A percentile compares a stretch with the other conserved stretches of the same genome.
These are phyloP conservation scores for Pseudogymnoascus sp. DNA, from an alignment of 2,329 filamentous ascomycete species.

Conservation along the genomic window DNA sequence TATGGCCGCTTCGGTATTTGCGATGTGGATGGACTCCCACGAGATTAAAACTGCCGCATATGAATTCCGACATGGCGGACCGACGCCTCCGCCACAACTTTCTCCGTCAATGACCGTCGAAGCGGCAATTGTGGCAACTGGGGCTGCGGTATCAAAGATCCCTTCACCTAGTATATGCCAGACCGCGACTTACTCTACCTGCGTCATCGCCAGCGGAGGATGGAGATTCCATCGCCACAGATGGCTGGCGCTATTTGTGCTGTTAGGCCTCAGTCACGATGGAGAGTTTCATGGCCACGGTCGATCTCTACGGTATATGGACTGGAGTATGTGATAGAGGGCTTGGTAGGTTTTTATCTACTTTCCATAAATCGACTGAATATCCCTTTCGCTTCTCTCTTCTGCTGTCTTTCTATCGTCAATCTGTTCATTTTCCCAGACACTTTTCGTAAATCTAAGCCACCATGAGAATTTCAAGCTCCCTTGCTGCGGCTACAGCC, in stretches of 20 bases:
- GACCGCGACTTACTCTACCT: neutral
- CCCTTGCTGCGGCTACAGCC: slow-evolving; percentile 24
- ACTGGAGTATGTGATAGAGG: neutral
- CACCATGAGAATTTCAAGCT: slow-evolving; percentile 21
- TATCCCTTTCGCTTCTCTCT: neutral
- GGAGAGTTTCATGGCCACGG: neutral
- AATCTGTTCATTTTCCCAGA: neutral
- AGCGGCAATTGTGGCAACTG: neutral
- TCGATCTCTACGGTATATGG: slow-evolving; percentile 6
- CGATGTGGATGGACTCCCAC: neutral
- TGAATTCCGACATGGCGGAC: neutral
- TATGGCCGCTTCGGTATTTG: neutral
- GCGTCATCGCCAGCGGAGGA: neutral
- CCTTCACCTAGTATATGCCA: neutral
- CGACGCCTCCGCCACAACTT: neutral
- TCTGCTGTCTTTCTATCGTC: neutral
- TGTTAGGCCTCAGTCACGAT: neutral
- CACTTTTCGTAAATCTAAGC: neutral
- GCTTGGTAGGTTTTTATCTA: neutral
- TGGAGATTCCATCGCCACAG: neutral
- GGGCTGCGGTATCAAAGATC: neutral
- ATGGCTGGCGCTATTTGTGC: neutral
- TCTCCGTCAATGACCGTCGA: neutral
- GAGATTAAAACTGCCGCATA: neutral
- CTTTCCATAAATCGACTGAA: neutral